A percentile compares a stretch with the other conserved stretches of the same genome.
These are phyloP conservation scores for Thalia dealbata DNA, from an alignment of 176 grass and related monocot species.

Conservation along the genomic window DNA sequence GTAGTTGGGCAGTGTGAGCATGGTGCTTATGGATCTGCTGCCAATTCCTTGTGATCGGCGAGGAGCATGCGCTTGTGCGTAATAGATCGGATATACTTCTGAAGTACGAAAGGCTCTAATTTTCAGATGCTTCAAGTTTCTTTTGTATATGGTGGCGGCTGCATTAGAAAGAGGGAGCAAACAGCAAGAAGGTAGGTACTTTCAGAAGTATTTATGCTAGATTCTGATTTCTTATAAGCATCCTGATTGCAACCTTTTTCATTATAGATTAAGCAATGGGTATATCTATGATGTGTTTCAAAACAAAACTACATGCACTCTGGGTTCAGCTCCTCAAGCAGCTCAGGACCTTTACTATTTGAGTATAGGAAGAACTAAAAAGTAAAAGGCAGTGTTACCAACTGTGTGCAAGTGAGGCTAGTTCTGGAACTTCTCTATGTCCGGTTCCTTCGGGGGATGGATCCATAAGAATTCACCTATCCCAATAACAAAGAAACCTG, in stretches of 20 bases:
- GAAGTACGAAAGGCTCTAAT: constrained; percentile 10
- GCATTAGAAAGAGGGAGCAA: constrained; percentile 30
- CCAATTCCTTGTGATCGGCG: constrained; percentile 59
- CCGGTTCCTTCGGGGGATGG: too few relatives aligned
- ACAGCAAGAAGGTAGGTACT: constrained; percentile 23
- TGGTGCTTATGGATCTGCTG: constrained; percentile 67
- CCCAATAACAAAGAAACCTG: too few relatives aligned
- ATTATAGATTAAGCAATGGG: not conserved
- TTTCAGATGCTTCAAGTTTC: constrained; percentile 24
- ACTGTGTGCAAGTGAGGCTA: not conserved
- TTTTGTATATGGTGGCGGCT: constrained; percentile 27
- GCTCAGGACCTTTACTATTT: too few relatives aligned
- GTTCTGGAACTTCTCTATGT: not conserved
- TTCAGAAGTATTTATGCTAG: constrained; percentile 41
- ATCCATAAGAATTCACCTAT: too few relatives aligned
- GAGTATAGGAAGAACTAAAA: too few relatives aligned
- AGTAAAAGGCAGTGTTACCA: too few relatives aligned
- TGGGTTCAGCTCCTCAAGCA: too few relatives aligned
- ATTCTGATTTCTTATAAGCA: constrained; percentile 32
- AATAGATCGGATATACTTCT: constrained; percentile 22
- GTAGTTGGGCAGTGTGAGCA: constrained; percentile 62
- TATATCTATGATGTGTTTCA: too few relatives aligned
- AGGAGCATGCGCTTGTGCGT: constrained; percentile 34
- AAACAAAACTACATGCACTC: too few relatives aligned
- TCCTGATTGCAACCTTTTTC: constrained; percentile 9